phyloP scores from a whole-genome alignment of 2,329 filamentous ascomycete species.

The Aschersonia sp. region DNA sequence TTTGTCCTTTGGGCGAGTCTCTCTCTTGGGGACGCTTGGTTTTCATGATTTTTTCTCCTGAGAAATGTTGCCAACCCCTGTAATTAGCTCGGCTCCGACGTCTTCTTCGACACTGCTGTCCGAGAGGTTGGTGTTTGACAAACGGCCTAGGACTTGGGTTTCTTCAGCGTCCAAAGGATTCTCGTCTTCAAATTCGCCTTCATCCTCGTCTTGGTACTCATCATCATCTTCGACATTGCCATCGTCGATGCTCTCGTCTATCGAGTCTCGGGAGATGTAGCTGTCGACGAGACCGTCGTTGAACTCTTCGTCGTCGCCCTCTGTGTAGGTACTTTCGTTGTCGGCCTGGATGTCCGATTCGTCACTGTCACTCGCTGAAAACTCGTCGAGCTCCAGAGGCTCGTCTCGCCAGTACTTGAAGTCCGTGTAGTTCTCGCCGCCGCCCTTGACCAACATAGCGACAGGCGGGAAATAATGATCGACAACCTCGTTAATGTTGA shows the following conservation, averaged over 20 bases:
- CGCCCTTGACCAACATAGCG: slow-evolving; percentile 71
- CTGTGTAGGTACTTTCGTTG: slow-evolving; percentile 27
- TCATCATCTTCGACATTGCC: slow-evolving; percentile 27
- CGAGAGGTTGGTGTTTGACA: slow-evolving; percentile 4
- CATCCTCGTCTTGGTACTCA: slow-evolving; percentile 23
- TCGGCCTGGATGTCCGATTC: slow-evolving; percentile 36
- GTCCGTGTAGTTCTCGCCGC: slow-evolving; percentile 90
- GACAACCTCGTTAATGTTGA: slow-evolving; percentile 91
- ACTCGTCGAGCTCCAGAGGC: slow-evolving; percentile 74
- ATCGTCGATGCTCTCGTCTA: slow-evolving; percentile 20
- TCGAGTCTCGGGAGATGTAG: slow-evolving; percentile 38
- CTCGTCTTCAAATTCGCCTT: slow-evolving; percentile 25
- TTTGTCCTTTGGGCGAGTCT: neutral
- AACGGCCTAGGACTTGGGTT: slow-evolving; percentile 3
- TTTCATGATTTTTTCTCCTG: slow-evolving; percentile 4
- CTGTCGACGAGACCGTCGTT: slow-evolving; percentile 34
- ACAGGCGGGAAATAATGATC: slow-evolving; percentile 97
- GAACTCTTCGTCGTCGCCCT: slow-evolving; percentile 25
- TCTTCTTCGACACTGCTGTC: slow-evolving; percentile 24
- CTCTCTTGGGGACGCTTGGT: neutral
- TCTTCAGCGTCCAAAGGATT: slow-evolving; percentile 8
- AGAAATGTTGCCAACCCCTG: slow-evolving; percentile 39
- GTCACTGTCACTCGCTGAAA: slow-evolving; percentile 64
- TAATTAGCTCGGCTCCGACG: slow-evolving; percentile 41
- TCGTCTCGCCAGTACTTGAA: slow-evolving; percentile 92